Percentiles rank a stretch among this genome's conserved stretches.
Evolutionary conservation across 805 yeast species (phyloP).

Genomic region (Pichia kluyveri): DNA sequence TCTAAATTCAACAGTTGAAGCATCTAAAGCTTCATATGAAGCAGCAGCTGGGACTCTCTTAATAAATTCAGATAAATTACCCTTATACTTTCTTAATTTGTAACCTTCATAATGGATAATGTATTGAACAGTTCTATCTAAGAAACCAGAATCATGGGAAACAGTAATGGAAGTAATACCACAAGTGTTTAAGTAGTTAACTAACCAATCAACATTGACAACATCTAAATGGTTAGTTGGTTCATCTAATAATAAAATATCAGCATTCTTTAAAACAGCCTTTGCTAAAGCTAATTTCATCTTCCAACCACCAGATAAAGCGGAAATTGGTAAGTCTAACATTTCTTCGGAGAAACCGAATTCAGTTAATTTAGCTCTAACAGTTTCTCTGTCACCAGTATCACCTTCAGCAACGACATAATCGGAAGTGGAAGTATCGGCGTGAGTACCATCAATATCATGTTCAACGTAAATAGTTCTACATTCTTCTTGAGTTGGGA

Average conservation of each 20-base stretch:
- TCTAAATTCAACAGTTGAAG: slow-evolving; percentile 90
- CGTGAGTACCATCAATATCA: slow-evolving; percentile 97
- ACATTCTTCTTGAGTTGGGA: slow-evolving; percentile 99
- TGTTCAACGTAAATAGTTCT: slow-evolving; percentile 99
- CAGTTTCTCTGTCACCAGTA: slow-evolving; percentile 68
- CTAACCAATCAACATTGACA: slow-evolving; percentile 99
- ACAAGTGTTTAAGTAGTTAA: slow-evolving; percentile 97
- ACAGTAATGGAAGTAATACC: slow-evolving; percentile 97
- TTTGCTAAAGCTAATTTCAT: slow-evolving; percentile 99
- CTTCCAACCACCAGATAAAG: slow-evolving; percentile 99
- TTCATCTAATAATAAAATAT: slow-evolving; percentile 95
- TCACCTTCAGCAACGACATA: slow-evolving; percentile 58
- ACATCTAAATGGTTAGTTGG: slow-evolving; percentile 99
- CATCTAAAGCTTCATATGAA: slow-evolving; percentile 97
- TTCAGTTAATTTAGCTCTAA: slow-evolving; percentile 69
- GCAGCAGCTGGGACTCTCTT: slow-evolving; percentile 98
- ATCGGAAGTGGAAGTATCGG: slow-evolving; percentile 89
- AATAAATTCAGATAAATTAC: slow-evolving; percentile 98
- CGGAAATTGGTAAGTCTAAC: slow-evolving; percentile 88
- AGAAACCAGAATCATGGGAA: slow-evolving; percentile 99
- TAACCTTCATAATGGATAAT: slow-evolving; percentile 99
- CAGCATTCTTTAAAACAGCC: slow-evolving; percentile 98
- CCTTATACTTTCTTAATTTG: slow-evolving; percentile 99
- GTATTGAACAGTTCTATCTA: slow-evolving; percentile 95
- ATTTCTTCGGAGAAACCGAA: slow-evolving; percentile 92